phyloP scores from a whole-genome alignment of 345 rosid species.

The Pugionium dolabratum region DNA sequence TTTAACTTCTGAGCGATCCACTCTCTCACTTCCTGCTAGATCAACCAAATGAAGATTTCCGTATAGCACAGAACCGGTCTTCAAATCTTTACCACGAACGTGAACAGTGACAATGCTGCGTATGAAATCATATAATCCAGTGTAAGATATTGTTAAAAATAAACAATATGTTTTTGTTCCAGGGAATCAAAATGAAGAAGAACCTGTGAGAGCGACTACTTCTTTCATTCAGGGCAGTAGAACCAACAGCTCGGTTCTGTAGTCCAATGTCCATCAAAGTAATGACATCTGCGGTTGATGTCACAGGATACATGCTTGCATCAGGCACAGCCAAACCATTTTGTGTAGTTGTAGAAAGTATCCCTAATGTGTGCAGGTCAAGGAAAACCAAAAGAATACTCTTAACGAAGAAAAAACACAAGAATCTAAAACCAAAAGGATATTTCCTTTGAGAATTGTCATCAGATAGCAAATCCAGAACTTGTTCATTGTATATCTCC shows the following conservation, averaged over 20 bases:
- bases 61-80: conserved; percentile 49
- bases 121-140: background rate
- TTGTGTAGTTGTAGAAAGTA: conserved; percentile 50
- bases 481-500: conserved; percentile 93
- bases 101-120: conserved; percentile 83
- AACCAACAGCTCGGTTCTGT: conserved; percentile 66
- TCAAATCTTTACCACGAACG: conserved; percentile 75
- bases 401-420: background rate
- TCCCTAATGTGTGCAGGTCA: conserved; percentile 80
- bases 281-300: conserved; percentile 70
- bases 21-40: conserved; percentile 97
- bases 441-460: conserved; percentile 72
- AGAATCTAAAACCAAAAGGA: conserved; percentile 48
- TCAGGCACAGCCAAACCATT: conserved; percentile 91
- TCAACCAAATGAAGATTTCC: conserved; percentile 95
- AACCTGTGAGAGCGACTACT: conserved; percentile 98
- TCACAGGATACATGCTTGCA: conserved; percentile 77
- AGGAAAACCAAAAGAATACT: conserved; percentile 42
- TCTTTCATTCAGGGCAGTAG: conserved; percentile 89
- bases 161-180: background rate
- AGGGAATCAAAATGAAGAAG: conserved; percentile 4
- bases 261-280: conserved; percentile 74
- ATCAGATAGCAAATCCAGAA: conserved; percentile 64
- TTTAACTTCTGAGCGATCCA: conserved; percentile 88
- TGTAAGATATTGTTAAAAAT: conserved; percentile 13